Conservation (phyloP, 495 filamentous ascomycete species). For the Hypoxylon fragiforme region DNA sequence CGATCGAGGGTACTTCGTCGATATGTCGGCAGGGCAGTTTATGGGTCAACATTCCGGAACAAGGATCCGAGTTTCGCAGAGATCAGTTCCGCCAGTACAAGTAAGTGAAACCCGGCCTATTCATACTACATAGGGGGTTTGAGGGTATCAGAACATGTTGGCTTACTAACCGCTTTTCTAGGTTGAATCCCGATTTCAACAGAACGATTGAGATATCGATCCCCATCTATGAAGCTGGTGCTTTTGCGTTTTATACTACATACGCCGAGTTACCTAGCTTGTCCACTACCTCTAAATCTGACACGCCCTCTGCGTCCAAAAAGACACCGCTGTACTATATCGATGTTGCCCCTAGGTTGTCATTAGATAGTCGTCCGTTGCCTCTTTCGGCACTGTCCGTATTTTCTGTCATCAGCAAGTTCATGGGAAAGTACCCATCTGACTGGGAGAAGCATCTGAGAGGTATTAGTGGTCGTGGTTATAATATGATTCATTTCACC, state of each 20-base stretch:
- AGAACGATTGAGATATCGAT: slow-evolving; percentile 86
- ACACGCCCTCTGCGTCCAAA: slow-evolving; percentile 53
- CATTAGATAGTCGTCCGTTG: slow-evolving; percentile 66
- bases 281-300: slow-evolving; percentile 56
- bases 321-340: slow-evolving; percentile 82
- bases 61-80: slow-evolving; percentile 72
- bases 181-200: slow-evolving; percentile 90
- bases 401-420: slow-evolving; percentile 95
- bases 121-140: neutral
- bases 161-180: slow-evolving; percentile 47
- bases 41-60: slow-evolving; percentile 91
- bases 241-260: slow-evolving; percentile 94
- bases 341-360: slow-evolving; percentile 84
- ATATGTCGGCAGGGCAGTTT: slow-evolving; percentile 91
- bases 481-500: slow-evolving; percentile 99
- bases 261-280: slow-evolving; percentile 85
- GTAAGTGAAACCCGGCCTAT: slow-evolving; percentile 54
- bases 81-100: slow-evolving; percentile 81
- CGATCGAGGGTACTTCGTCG: slow-evolving; percentile 93
- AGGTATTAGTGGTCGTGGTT: slow-evolving; percentile 84
- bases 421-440: slow-evolving; percentile 87
- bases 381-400: slow-evolving; percentile 86
- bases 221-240: slow-evolving; percentile 78
- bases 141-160: too few relatives aligned
- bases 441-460: slow-evolving; percentile 88